Conservation (phyloP, 2,329 filamentous ascomycete genomes). For the Pseudogymnoascus sp. region DNA sequence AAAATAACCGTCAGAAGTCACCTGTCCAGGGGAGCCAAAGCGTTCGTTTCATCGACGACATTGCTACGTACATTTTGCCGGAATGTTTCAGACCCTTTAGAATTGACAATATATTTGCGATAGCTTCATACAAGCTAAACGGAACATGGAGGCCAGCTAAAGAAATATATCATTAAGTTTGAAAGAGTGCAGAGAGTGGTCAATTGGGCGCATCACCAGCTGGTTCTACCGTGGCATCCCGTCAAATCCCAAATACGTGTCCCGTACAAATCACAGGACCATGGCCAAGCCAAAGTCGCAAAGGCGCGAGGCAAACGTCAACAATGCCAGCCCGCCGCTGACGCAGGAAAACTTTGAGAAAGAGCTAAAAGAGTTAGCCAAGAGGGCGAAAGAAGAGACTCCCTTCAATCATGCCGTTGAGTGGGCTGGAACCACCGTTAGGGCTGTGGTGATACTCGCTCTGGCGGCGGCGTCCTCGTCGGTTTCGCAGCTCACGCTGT, state of each 20-base stretch:
- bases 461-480: slow-evolving; percentile 58
- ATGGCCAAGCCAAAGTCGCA: slow-evolving; percentile 45
- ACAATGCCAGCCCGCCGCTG: slow-evolving; percentile 17
- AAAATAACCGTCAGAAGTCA: neutral
- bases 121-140: slow-evolving; percentile 2
- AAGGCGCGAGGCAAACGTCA: slow-evolving; percentile 36
- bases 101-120: slow-evolving; percentile 1
- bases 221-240: neutral
- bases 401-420: slow-evolving; percentile 23
- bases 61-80: slow-evolving; percentile 5
- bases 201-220: neutral
- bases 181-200: neutral
- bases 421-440: slow-evolving; percentile 25
- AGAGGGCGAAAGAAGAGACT: slow-evolving; percentile 28
- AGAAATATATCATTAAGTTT: neutral
- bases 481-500: slow-evolving; percentile 66
- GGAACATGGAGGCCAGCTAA: neutral
- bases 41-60: slow-evolving; percentile 4
- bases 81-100: neutral
- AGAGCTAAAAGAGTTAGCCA: slow-evolving; percentile 26
- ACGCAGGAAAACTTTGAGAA: slow-evolving; percentile 30
- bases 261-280: neutral
- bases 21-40: neutral
- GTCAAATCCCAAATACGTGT: slow-evolving; percentile 5
- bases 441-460: slow-evolving; percentile 38